These are phyloP conservation scores for Arabidopsis hybrid DNA, from an alignment of 441 rosid genomes.

Conservation along the genomic window DNA sequence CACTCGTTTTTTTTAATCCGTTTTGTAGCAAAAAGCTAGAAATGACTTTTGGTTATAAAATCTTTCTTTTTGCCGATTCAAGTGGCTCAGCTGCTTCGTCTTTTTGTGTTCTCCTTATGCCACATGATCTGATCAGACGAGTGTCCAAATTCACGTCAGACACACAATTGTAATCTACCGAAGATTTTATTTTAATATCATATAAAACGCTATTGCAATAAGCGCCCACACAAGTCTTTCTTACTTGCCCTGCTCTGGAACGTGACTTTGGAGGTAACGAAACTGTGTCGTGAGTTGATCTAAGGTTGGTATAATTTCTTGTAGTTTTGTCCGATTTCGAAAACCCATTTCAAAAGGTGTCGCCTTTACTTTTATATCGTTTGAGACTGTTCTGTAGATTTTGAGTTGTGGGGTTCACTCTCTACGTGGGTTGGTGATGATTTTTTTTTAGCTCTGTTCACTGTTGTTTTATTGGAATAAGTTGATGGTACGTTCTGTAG, in stretches of 20 bases:
- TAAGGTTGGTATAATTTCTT: not conserved
- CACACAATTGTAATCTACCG: slow-evolving; percentile 43
- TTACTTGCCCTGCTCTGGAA: slow-evolving; percentile 19
- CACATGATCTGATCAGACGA: slow-evolving; percentile 38
- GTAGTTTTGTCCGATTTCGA: not conserved
- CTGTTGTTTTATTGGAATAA: not conserved
- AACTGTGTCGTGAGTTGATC: not conserved
- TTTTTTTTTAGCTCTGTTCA: not conserved
- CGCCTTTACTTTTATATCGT: slow-evolving; percentile 5
- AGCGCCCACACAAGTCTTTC: not conserved
- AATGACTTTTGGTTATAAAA: not conserved
- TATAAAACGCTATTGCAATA: not conserved
- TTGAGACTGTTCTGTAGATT: slow-evolving; percentile 11
- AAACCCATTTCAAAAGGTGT: slow-evolving; percentile 26
- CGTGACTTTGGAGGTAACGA: slow-evolving; percentile 13
- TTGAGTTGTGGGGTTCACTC: too few relatives aligned
- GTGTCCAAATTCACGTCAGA: slow-evolving; percentile 37
- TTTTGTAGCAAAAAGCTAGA: not conserved
- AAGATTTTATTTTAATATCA: not conserved
- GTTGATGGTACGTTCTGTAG: not conserved
- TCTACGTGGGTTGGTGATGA: too few relatives aligned
- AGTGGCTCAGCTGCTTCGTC: slow-evolving; percentile 44
- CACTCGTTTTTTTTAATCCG: not conserved
- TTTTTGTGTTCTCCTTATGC: slow-evolving; percentile 14
- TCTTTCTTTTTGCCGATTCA: not conserved